Base-by-base conservation (phyloP, 2,329 filamentous ascomycete genomes). In the Ceratocystiopsis sp. region DNA sequence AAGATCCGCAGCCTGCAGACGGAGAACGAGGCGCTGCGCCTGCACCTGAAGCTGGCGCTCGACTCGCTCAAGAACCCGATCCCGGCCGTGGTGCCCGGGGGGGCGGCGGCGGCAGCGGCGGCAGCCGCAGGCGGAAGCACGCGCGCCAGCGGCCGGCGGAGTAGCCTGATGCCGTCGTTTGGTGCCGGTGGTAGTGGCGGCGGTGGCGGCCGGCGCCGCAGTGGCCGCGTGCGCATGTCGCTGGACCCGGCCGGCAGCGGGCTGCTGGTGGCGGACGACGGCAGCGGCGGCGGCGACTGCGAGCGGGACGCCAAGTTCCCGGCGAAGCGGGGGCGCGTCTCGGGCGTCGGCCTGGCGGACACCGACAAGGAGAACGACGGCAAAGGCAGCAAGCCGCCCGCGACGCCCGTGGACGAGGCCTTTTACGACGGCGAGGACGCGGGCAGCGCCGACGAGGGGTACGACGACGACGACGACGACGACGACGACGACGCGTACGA, bases 61-160 rank as follows among this genome's bases (percentile, higher is more conserved):
- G 76, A 79, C 42, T 87, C 84, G 55, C 62, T 95, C 52, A 89
- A 84, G 66, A 95, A 96, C 56, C 91, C 91, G 0, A 95, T 98
- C 49, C 79, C 85, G 1, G 56, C 67, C 3, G 67, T 76, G 3
- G 57, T 41, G 18, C 58, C 33, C 64, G 18, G 37, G 43, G 49
- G 9, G 15, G 9, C 21, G 40, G 17, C 33, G 16, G 29, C 18
- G 17, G 25, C 14, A 38, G 19, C 37, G 35, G 15, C 35, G 18
- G 41, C 5, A 18, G 15, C 14, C 4, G 32, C n/a, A 25, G n/a
- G 3, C 2, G 33, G 10, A 4, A 19, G 35, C 5, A 29, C 5
- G 10, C 6, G 19, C 8, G 17, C 6, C 36, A 21, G 35, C 36
- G 19, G 41, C 11, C 41, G 42, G 7, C 41, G 44, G 29, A 45